These are phyloP conservation scores for Eucalyptus erythrocorys DNA, from an alignment of 345 rosid species.

Conservation along the genomic window DNA sequence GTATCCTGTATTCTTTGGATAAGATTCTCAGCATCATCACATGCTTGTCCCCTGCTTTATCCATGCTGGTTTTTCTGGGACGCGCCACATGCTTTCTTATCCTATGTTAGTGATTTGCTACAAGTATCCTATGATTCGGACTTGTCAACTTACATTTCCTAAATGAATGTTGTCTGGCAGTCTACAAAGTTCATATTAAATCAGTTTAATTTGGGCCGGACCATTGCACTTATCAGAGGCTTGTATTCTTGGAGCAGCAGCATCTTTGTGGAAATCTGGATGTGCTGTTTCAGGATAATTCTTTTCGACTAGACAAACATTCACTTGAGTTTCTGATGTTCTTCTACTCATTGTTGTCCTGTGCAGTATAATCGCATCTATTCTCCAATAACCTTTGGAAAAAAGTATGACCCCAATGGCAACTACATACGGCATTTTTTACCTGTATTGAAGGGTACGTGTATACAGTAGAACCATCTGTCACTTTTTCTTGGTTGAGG, in stretches of 20 bases:
- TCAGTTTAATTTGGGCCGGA: background rate
- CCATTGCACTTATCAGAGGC: background rate
- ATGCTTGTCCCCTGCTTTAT: background rate
- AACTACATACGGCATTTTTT: conserved; percentile 79
- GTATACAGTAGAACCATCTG: background rate
- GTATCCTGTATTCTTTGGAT: background rate
- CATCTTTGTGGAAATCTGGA: background rate
- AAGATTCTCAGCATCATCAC: background rate
- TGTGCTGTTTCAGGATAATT: background rate
- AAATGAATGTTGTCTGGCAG: background rate
- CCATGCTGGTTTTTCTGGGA: background rate
- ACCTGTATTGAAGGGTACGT: conserved; percentile 74
- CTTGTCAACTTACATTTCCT: background rate
- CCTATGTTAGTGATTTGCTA: background rate
- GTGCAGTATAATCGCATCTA: conserved; percentile 77
- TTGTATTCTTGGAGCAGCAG: background rate
- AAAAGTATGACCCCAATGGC: conserved; percentile 85
- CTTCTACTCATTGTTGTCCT: background rate
- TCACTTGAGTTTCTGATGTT: background rate
- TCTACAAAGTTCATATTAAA: background rate
- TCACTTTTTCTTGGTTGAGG: background rate
- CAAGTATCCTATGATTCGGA: background rate
- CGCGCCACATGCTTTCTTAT: background rate
- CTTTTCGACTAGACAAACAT: background rate
- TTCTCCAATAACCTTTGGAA: conserved; percentile 82